Percentiles rank a stretch among this genome's conserved stretches.
Conservation (phyloP, 2,329 filamentous ascomycete genomes). For the Xylaria sp. region DNA sequence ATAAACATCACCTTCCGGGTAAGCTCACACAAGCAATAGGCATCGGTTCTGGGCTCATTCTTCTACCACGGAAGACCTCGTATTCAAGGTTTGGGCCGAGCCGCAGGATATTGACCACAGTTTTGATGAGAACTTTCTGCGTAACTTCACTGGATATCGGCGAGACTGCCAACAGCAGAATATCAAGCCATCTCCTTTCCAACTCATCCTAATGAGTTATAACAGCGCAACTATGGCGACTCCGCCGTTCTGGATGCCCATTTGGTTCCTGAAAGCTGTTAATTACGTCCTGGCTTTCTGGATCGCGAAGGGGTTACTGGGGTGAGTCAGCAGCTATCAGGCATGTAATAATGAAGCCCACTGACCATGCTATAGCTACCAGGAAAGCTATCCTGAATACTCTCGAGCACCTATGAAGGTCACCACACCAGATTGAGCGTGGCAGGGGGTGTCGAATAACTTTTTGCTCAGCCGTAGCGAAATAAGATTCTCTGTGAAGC, state of each 20-base stretch:
- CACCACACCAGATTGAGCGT: neutral
- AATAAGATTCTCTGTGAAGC: no score
- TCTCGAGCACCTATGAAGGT: neutral
- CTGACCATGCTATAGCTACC: neutral
- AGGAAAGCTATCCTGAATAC: constrained; percentile 4
- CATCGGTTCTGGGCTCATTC: constrained; percentile 19
- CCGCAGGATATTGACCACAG: neutral
- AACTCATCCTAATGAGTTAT: neutral
- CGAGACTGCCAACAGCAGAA: neutral
- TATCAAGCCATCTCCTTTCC: neutral
- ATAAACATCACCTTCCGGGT: neutral
- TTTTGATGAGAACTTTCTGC: constrained; percentile 9
- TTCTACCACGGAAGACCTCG: neutral
- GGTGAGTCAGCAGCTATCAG: neutral
- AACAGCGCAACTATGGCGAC: neutral
- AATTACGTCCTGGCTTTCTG: neutral
- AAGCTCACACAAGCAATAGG: neutral
- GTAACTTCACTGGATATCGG: neutral
- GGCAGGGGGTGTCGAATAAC: neutral
- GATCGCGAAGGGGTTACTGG: neutral
- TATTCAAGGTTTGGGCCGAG: neutral
- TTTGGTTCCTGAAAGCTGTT: neutral
- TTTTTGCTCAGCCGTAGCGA: neutral
- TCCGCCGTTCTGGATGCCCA: neutral
- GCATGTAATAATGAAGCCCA: neutral